A percentile compares a stretch with the other conserved stretches of the same genome.
These are phyloP conservation scores for Pichia sorboxylosa DNA, from an alignment of 1,139 yeast genomes.

Conservation along the genomic window DNA sequence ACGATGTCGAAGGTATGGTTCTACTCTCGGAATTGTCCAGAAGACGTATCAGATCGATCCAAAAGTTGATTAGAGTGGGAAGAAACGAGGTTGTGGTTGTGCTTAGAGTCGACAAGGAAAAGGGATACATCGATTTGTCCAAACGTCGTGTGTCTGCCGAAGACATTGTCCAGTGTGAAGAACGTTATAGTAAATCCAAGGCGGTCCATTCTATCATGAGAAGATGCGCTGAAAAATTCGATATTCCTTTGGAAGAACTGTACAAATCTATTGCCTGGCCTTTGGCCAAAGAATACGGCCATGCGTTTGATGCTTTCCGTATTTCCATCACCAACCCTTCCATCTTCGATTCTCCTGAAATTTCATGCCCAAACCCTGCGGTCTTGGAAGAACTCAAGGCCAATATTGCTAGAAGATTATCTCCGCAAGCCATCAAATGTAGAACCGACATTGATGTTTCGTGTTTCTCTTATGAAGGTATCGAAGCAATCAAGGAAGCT, in stretches of 20 bases:
- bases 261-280: constrained; percentile 96
- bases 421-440: constrained; percentile 95
- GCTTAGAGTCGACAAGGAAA: constrained; percentile 96
- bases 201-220: constrained; percentile 95
- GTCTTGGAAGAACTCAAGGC: constrained; percentile 70
- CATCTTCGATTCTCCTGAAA: constrained; percentile 54
- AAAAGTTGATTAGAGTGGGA: constrained; percentile 94
- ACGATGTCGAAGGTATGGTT: constrained; percentile 98
- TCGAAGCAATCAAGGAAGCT: constrained; percentile 90
- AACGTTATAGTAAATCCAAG: constrained; percentile 90
- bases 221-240: constrained; percentile 96
- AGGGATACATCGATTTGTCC: constrained; percentile 94
- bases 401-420: constrained; percentile 84
- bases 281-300: constrained; percentile 86
- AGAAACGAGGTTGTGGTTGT: constrained; percentile 98
- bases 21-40: constrained; percentile 90
- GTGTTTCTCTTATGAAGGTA: constrained; percentile 94
- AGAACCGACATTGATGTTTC: constrained; percentile 97
- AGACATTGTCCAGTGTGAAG: constrained; percentile 95
- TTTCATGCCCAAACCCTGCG: constrained; percentile 49
- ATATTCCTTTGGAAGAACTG: constrained; percentile 71
- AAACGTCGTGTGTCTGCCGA: constrained; percentile 98
- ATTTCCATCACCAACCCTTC: constrained; percentile 86
- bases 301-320: constrained; percentile 95
- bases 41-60: constrained; percentile 97